phyloP scores from a whole-genome alignment of 257 asterid genomes.

The Fraxinus cuspidata region DNA sequence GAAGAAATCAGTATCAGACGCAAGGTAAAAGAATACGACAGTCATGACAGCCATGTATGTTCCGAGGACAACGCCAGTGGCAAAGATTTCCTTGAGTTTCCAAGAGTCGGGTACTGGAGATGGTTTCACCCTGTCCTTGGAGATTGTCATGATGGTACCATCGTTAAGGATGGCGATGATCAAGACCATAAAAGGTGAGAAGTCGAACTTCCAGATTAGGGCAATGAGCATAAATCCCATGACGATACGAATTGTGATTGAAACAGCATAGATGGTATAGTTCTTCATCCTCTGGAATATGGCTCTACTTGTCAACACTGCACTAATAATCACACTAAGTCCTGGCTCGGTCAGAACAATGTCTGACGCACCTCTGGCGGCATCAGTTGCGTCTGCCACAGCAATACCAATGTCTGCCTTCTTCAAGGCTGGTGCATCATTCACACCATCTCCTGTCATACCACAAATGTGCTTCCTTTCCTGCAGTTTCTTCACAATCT shows the following conservation, averaged over 20 bases:
- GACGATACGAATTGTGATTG: constrained; percentile 59
- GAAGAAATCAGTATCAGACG: constrained; percentile 46
- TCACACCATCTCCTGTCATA: constrained; percentile 94
- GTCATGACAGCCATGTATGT: constrained; percentile 53
- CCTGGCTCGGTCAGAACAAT: constrained; percentile 84
- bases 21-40: constrained; percentile 49
- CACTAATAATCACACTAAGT: constrained; percentile 75
- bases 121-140: constrained; percentile 63
- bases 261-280: constrained; percentile 66
- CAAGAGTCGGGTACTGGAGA: constrained; percentile 60
- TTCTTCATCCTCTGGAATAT: constrained; percentile 93
- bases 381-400: constrained; percentile 84
- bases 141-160: constrained; percentile 66
- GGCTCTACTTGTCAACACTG: constrained; percentile 83
- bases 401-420: constrained; percentile 88
- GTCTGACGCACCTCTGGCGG: constrained; percentile 87
- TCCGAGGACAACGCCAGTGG: constrained; percentile 57
- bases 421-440: constrained; percentile 82
- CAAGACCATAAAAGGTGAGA: constrained; percentile 61
- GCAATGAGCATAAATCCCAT: constrained; percentile 59
- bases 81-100: constrained; percentile 60
- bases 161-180: constrained; percentile 57
- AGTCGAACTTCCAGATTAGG: constrained; percentile 60
- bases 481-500: constrained; percentile 77
- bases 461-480: constrained; percentile 81